A percentile compares a stretch with the other conserved stretches of the same genome.
phyloP scores from a whole-genome alignment of 139 green algal species.

The Chlorella sp. region DNA sequence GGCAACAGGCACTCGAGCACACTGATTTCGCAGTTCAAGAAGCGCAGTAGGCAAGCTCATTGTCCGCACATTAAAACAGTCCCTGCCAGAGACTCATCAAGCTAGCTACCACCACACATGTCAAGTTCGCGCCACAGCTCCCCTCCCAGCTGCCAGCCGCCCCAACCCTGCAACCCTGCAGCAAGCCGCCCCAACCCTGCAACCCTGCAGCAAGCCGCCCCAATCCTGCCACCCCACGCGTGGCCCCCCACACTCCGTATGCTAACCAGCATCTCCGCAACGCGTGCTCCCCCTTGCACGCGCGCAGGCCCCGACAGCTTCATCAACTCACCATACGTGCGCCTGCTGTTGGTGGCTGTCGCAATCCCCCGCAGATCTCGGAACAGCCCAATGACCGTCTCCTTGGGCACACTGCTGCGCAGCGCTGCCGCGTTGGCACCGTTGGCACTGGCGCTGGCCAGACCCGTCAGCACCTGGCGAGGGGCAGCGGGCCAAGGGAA shows the following conservation, averaged over 20 bases:
- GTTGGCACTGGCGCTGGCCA: conserved; percentile 56
- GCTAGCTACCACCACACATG: not conserved
- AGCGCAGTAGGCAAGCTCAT: too few species aligned
- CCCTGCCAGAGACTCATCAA: not conserved
- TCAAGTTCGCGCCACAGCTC: not conserved
- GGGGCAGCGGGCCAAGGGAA: not conserved
- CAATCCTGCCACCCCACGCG: too few species aligned
- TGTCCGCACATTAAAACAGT: too few species aligned
- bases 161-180: too few species aligned
- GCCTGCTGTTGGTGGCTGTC: conserved; percentile 84
- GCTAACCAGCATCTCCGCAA: too few species aligned
- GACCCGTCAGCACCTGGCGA: conserved; percentile 58
- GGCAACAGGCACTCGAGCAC: not conserved
- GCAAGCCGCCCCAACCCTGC: too few species aligned
- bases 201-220: too few species aligned
- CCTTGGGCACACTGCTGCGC: conserved; percentile 62
- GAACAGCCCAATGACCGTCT: conserved; percentile 88
- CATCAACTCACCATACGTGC: conserved; percentile 72
- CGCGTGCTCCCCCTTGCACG: too few species aligned
- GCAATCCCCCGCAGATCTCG: conserved; percentile 94
- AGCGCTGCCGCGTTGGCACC: conserved; percentile 56
- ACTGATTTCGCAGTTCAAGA: not conserved
- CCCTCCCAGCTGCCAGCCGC: not conserved
- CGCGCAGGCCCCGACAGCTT: too few species aligned
- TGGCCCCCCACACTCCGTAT: too few species aligned